These are phyloP conservation scores for Brassica incana DNA, from an alignment of 345 rosid genomes.

Conservation along the genomic window DNA sequence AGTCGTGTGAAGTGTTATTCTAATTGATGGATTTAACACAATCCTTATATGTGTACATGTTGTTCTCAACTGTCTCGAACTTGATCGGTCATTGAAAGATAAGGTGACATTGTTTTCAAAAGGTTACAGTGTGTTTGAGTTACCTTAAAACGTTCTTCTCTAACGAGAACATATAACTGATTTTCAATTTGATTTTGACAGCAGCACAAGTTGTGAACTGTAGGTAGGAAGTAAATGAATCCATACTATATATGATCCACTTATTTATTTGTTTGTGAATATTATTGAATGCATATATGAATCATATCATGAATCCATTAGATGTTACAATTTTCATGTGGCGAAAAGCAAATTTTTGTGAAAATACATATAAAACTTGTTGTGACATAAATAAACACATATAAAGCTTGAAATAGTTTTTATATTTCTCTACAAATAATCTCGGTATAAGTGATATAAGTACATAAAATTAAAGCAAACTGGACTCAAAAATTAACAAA, in stretches of 20 bases:
- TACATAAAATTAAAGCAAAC: background rate
- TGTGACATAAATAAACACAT: constrained; percentile 12
- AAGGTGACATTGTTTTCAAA: background rate
- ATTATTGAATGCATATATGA: background rate
- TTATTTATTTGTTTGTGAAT: background rate
- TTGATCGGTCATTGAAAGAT: background rate
- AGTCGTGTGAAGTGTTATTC: background rate
- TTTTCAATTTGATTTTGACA: background rate
- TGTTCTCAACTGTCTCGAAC: background rate
- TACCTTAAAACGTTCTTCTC: background rate
- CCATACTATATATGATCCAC: background rate
- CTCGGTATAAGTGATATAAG: background rate
- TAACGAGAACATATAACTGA: background rate
- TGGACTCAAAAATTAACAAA: background rate
- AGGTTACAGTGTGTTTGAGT: background rate
- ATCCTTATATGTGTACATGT: background rate
- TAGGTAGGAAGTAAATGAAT: background rate
- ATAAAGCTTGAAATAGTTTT: background rate
- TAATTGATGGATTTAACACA: background rate
- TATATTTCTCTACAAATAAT: background rate
- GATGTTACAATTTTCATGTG: background rate
- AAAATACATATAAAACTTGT: background rate
- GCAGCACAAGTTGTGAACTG: background rate
- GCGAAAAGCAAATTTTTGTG: background rate
- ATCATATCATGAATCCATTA: background rate